Conservation (phyloP, 495 filamentous ascomycete genomes). For the Neurospora sublineolata region DNA sequence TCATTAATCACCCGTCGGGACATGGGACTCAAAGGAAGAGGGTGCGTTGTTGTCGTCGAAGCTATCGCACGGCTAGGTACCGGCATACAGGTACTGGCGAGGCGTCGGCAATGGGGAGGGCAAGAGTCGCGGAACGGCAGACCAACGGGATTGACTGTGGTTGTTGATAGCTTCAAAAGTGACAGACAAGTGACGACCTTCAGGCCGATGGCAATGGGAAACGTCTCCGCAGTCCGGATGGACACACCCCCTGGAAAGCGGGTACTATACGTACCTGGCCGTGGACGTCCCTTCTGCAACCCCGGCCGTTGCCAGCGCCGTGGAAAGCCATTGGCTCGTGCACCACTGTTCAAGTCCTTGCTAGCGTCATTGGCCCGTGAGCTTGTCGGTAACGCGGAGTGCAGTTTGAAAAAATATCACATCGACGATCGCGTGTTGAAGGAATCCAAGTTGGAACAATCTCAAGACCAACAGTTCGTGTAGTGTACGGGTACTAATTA, state of each 20-base stretch:
- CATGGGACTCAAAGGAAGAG: neutral
- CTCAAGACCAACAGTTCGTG: neutral
- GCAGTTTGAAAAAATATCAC: constrained; percentile 1
- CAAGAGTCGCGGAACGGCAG: neutral
- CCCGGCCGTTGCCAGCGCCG: neutral
- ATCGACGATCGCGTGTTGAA: neutral
- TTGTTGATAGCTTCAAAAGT: neutral
- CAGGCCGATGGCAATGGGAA: neutral
- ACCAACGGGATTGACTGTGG: neutral
- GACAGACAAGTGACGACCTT: neutral
- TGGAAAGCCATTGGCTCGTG: neutral
- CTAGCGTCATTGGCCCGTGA: constrained; percentile 9
- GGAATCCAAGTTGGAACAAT: neutral
- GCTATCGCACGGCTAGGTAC: neutral
- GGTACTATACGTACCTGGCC: neutral
- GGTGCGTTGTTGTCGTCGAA: neutral
- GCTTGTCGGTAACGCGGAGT: constrained; percentile 1
- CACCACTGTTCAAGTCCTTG: neutral
- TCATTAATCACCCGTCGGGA: neutral
- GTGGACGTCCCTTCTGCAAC: neutral
- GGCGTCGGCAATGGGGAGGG: neutral
- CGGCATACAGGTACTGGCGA: neutral
- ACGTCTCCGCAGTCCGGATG: neutral
- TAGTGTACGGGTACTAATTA: neutral
- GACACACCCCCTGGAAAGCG: neutral